phyloP scores from a whole-genome alignment of 176 grass and related monocot species.

The Leersia perrieri region DNA sequence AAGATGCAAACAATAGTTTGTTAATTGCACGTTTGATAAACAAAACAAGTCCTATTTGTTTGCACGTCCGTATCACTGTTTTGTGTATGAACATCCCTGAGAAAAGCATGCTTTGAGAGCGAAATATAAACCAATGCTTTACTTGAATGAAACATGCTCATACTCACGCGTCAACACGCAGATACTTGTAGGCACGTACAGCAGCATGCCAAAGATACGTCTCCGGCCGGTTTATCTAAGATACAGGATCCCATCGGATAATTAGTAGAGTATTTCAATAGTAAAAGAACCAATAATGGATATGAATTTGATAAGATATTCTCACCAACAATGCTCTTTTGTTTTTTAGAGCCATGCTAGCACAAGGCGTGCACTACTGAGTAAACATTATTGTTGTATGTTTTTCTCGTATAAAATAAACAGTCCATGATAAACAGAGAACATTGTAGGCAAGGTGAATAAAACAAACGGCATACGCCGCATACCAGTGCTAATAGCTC shows the following conservation, averaged over 20 bases:
- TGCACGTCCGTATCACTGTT: slow-evolving; percentile 5
- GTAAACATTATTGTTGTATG: not conserved
- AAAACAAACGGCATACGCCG: too few relatives aligned
- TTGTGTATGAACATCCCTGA: not conserved
- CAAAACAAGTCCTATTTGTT: not conserved
- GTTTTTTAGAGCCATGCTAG: too few relatives aligned
- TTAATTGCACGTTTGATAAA: not conserved
- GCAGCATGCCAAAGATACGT: not conserved
- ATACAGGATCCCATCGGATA: not conserved
- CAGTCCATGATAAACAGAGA: not conserved
- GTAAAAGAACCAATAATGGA: not conserved
- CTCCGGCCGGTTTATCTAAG: not conserved
- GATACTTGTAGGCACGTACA: slow-evolving; percentile 10
- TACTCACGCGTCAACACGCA: slow-evolving; percentile 22
- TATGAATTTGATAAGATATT: not conserved
- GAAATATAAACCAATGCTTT: not conserved
- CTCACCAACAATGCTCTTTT: not conserved
- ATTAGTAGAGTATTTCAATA: not conserved
- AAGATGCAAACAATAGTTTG: not conserved
- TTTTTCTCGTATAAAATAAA: not conserved
- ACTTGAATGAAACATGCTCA: not conserved
- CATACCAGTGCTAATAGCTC: too few relatives aligned
- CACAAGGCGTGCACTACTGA: not conserved
- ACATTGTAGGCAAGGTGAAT: not conserved
- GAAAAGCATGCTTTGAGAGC: not conserved